Base-by-base conservation (phyloP, 2,329 filamentous ascomycete species). In the Aspergillus fructus region DNA sequence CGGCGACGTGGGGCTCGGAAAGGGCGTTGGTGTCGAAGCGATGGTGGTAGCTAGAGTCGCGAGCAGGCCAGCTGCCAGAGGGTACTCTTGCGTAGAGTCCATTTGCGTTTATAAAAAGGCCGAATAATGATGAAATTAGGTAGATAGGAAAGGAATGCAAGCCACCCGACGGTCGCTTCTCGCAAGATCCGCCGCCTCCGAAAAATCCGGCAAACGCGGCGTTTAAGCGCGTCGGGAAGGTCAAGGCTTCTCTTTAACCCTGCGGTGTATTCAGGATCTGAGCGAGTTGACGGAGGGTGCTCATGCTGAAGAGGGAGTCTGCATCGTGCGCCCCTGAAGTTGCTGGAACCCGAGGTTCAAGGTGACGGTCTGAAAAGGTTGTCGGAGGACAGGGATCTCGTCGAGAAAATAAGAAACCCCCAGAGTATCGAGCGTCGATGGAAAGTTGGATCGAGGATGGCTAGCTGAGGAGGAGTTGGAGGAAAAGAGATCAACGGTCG, bases 11-110 rank as follows among this genome's bases (percentile, higher is more conserved):
- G 60, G 43, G 55, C 34, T 46, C 53, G 62, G 43, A 3, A 59
- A 54, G 27, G 62, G 54, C 7, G 59, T 62, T 4, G 68, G 62
- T n/a, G 66, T 61, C 27, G 69, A 62, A 47, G 63, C 40, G 43
- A 63, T 58, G 13, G 66, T 62, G 27, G 68, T 59, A 39, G 64
- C 55, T 46, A 73, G 55, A 42, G 64, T 61, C 19, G 69, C 63
- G 17, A 72, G 62, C 60, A 71, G 64, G 52, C 64, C 67, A 43
- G 66, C 65, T 62, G 67, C 63, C 53, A 73, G 51, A 27, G 63
- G 63, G 23, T 62, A 56, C 53, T 73, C 60, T 56, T 69, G 69
- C 27, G 56, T 53, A 13, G 55, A 61, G 53, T 63, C 68, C 71
- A 73, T 73, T 39, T 37, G 40, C 24, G 37, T 49, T 43, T 19